A percentile compares a stretch with the other conserved stretches of the same genome.
phyloP scores from a whole-genome alignment of 768 basidiomycete genomes.

The Chiua virens region DNA sequence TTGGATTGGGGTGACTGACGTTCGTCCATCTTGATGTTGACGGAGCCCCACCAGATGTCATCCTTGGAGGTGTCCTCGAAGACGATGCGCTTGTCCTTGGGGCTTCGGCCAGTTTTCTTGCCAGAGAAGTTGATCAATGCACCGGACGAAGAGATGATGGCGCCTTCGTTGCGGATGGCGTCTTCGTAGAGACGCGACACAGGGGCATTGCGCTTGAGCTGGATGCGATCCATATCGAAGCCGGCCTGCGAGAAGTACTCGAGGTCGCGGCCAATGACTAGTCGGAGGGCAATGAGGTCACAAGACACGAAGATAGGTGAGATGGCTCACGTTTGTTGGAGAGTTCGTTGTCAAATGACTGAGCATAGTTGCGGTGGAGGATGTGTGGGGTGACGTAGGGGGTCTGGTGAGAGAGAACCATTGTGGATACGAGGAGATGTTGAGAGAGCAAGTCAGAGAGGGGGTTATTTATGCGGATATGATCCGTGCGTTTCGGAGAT shows the following conservation, averaged over 20 bases:
- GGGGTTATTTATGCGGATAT: constrained; percentile 14
- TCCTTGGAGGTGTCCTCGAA: constrained; percentile 96
- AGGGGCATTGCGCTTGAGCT: constrained; percentile 91
- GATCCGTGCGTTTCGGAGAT: constrained; percentile 26
- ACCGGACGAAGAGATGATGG: constrained; percentile 93
- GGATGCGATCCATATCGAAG: constrained; percentile 98
- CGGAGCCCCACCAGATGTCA: constrained; percentile 98
- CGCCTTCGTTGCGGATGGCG: constrained; percentile 97
- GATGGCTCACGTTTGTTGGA: constrained; percentile 53
- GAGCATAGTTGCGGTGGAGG: constrained; percentile 84
- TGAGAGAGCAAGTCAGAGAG: background rate
- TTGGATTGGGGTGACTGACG: constrained; percentile 48
- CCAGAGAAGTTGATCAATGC: constrained; percentile 99
- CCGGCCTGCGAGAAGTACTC: constrained; percentile 98
- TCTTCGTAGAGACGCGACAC: constrained; percentile 94
- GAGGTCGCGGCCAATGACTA: constrained; percentile 91
- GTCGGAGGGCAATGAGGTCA: constrained; percentile 10
- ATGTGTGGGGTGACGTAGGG: constrained; percentile 90
- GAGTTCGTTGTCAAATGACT: constrained; percentile 65
- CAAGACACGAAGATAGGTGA: constrained; percentile 1
- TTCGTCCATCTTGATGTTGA: constrained; percentile 99
- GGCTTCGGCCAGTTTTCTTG: constrained; percentile 97
- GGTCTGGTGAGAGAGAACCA: constrained; percentile 71
- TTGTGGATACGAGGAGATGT: constrained; percentile 32
- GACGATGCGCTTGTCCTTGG: constrained; percentile 99